Evolutionary conservation across 2,329 filamentous ascomycete genomes (phyloP).

Genomic region (Pestalotiopsis sp.): DNA sequence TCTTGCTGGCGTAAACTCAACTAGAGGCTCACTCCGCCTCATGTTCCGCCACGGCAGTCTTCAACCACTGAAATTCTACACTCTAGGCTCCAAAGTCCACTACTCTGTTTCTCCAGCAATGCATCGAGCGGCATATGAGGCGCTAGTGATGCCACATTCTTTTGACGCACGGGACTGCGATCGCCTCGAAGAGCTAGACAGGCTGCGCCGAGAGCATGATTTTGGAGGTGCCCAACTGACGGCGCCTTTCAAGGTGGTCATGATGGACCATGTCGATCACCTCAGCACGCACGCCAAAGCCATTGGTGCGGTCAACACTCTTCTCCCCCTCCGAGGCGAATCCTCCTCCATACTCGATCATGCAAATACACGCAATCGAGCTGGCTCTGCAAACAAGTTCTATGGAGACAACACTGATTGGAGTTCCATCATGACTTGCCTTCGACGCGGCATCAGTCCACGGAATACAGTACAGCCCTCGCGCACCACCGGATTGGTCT

Average conservation of each 20-base stretch:
- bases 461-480: slow-evolving; percentile 59
- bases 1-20: slow-evolving; percentile 51
- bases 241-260: slow-evolving; percentile 70
- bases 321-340: slow-evolving; percentile 63
- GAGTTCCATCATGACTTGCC: slow-evolving; percentile 62
- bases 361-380: slow-evolving; percentile 57
- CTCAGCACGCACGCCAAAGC: slow-evolving; percentile 68
- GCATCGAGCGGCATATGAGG: slow-evolving; percentile 68
- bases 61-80: slow-evolving; percentile 67
- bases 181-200: slow-evolving; percentile 60
- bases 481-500: slow-evolving; percentile 54
- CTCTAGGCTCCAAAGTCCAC: slow-evolving; percentile 66
- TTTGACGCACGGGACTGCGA: slow-evolving; percentile 62
- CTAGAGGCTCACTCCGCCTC: slow-evolving; percentile 55
- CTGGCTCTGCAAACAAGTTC: slow-evolving; percentile 61
- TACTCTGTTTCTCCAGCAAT: slow-evolving; percentile 74
- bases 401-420: slow-evolving; percentile 74
- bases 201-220: slow-evolving; percentile 56
- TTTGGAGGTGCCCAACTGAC: slow-evolving; percentile 70
- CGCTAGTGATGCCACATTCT: slow-evolving; percentile 66
- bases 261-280: slow-evolving; percentile 63
- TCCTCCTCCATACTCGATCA: slow-evolving; percentile 52
- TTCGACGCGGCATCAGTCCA: slow-evolving; percentile 69
- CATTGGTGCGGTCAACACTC: slow-evolving; percentile 72
- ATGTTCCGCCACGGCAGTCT: slow-evolving; percentile 62